phyloP scores from a whole-genome alignment of 1,284 basidiomycete genomes.

The Pascua sp. region DNA sequence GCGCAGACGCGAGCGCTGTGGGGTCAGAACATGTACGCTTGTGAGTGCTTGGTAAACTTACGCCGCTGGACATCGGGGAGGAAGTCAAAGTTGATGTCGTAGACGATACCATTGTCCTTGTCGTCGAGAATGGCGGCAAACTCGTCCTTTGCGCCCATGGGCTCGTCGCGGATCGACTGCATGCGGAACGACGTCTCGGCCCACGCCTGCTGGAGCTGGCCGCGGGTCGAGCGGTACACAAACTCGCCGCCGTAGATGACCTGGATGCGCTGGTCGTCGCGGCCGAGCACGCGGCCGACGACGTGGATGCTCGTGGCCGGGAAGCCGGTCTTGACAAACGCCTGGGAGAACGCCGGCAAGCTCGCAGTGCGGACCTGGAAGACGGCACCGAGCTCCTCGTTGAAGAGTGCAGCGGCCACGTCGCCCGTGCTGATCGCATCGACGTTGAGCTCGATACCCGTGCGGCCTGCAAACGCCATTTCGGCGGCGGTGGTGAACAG shows the following conservation, averaged over 20 bases:
- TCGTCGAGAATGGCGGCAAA: constrained; percentile 69
- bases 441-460: constrained; percentile 59
- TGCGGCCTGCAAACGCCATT: constrained; percentile 91
- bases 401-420: constrained; percentile 74
- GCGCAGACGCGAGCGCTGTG: constrained; percentile 54
- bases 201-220: constrained; percentile 78
- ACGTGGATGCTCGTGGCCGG: constrained; percentile 68
- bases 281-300: constrained; percentile 65
- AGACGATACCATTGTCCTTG: constrained; percentile 68
- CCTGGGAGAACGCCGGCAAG: constrained; percentile 58
- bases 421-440: constrained; percentile 55
- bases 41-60: constrained; percentile 13
- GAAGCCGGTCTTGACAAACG: constrained; percentile 69
- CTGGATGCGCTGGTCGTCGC: constrained; percentile 61
- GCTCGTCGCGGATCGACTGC: constrained; percentile 85
- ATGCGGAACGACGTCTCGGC: constrained; percentile 90
- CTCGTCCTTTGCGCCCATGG: constrained; percentile 73
- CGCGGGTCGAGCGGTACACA: constrained; percentile 66
- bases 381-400: constrained; percentile 93
- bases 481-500: constrained; percentile 88
- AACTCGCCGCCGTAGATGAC: constrained; percentile 57
- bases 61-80: constrained; percentile 46
- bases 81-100: constrained; percentile 64
- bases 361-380: constrained; percentile 73
- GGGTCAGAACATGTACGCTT: not conserved